A percentile compares a stretch with the other conserved stretches of the same genome.
phyloP scores from a whole-genome alignment of 2,329 filamentous ascomycete genomes.

The Cladosporium halotolerans region DNA sequence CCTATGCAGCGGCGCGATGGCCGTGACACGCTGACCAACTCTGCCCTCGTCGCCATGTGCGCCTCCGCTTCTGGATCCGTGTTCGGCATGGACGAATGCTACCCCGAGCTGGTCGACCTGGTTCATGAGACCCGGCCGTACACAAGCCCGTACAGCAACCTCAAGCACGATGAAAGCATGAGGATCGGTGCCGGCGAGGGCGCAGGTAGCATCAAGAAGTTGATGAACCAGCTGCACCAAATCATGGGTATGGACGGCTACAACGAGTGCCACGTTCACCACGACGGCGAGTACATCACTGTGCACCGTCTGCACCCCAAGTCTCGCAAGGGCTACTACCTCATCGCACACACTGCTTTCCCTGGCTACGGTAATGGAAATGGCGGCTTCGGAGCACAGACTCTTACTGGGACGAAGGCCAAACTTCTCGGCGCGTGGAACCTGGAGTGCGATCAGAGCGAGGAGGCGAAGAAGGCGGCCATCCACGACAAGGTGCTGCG shows the following conservation, averaged over 20 bases:
- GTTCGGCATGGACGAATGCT: slow-evolving; percentile 96
- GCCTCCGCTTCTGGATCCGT: slow-evolving; percentile 90
- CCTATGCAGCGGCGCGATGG: slow-evolving; percentile 93
- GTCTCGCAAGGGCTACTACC: slow-evolving; percentile 86
- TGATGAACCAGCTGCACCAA: slow-evolving; percentile 90
- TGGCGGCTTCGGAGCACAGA: slow-evolving; percentile 70
- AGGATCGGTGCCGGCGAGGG: slow-evolving; percentile 68
- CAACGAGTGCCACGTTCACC: slow-evolving; percentile 92
- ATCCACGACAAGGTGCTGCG: slow-evolving; percentile 65
- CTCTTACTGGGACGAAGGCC: slow-evolving; percentile 75
- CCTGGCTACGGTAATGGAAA: slow-evolving; percentile 83
- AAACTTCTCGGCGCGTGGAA: slow-evolving; percentile 86
- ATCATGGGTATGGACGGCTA: slow-evolving; percentile 94
- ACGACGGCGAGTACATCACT: slow-evolving; percentile 92
- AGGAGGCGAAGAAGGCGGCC: slow-evolving; percentile 60
- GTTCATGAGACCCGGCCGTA: slow-evolving; percentile 85
- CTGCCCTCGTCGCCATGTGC: slow-evolving; percentile 93
- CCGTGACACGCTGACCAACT: slow-evolving; percentile 87
- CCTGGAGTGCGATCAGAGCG: slow-evolving; percentile 76
- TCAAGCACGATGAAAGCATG: slow-evolving; percentile 39
- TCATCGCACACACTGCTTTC: slow-evolving; percentile 94
- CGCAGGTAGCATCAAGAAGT: slow-evolving; percentile 83
- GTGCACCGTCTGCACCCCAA: slow-evolving; percentile 91
- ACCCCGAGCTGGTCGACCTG: slow-evolving; percentile 85
- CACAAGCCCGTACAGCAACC: slow-evolving; percentile 64